Base-by-base conservation (phyloP, 2,329 filamentous ascomycete species). In the Cryphonectria japonica region DNA sequence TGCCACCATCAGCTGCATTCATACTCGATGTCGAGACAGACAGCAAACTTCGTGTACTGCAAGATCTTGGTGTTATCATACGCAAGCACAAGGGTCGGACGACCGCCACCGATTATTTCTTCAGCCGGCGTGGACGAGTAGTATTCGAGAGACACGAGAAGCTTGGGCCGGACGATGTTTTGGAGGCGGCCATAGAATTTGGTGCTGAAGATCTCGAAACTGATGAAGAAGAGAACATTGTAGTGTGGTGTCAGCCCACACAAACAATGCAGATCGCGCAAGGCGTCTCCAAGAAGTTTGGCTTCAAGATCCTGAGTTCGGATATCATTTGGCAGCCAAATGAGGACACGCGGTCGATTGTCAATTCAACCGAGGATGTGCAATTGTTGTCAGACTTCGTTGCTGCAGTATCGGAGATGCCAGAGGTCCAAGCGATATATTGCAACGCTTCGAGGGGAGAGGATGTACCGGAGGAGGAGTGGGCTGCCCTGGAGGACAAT, bases 21-120 rank as follows among this genome's bases (percentile, higher is more conserved):
- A 90, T 98, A 14, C 88, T 97, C 77, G 94, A 98, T 76, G 90
- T 92, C 76, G 92, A 96, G 80, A 95, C 94, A 5, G 95, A 97
- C 76, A 94, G 89, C 80, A 94, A 92, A 79, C 85, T 86, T 57
- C 89, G 93, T 43, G 89, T 91, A 9, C 80, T 97, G 63, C 88
- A 92, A 76, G 93, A 97, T 68, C 80, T 98, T 66, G 89, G 92
- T 68, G 77, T 85, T 66, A 82, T 92, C 2, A 85, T 97, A 69
- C 97, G 94, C 79, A 89, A 90, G 71, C 83, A 86, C 66, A 91
- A 91, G 26, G 96, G 92, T 6, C 88, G 85, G 2, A 83, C 89
- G 2, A 92, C 93, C 8, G 89, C 94, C 0, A 94, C 93, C 16
- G 89, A 88, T 9, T 98, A 95, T 81, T 86, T 97, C 76, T 99